phyloP scores from a whole-genome alignment of 1,284 basidiomycete species.

The Heterobasidion parviporum region DNA sequence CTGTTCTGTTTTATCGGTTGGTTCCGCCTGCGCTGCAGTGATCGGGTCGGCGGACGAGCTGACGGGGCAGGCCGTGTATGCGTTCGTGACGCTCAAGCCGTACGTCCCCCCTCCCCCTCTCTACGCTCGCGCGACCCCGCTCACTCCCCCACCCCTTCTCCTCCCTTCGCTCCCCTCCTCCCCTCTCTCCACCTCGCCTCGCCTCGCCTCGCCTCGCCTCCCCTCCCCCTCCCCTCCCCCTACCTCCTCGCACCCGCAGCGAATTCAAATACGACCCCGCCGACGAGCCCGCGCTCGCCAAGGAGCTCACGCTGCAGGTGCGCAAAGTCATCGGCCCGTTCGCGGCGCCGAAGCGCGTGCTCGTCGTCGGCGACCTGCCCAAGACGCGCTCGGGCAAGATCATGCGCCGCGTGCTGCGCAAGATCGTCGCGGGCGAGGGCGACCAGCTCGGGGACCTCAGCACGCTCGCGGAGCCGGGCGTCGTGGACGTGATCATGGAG shows the following conservation, averaged over 20 bases:
- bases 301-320: conserved; percentile 92
- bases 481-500: conserved; percentile 76
- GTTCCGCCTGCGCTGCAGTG: conserved; percentile 34
- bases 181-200: conserved; percentile 10
- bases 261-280: conserved; percentile 73
- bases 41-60: conserved; percentile 86
- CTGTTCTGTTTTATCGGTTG: too few species aligned
- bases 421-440: conserved; percentile 89
- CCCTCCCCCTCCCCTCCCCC: conserved; percentile 12
- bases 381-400: conserved; percentile 99
- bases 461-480: conserved; percentile 80
- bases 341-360: conserved; percentile 90
- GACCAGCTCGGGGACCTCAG: conserved; percentile 92
- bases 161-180: neutral
- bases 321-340: conserved; percentile 95
- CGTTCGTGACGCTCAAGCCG: conserved; percentile 82
- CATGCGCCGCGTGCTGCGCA: conserved; percentile 91
- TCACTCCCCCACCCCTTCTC: too few species aligned
- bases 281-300: conserved; percentile 67
- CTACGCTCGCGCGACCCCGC: neutral
- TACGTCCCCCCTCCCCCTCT: conserved; percentile 24
- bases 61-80: conserved; percentile 81
- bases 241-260: conserved; percentile 26
- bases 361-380: conserved; percentile 81
- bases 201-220: neutral